phyloP scores from a whole-genome alignment of 495 filamentous ascomycete genomes.

The Penicillium turbatum region DNA sequence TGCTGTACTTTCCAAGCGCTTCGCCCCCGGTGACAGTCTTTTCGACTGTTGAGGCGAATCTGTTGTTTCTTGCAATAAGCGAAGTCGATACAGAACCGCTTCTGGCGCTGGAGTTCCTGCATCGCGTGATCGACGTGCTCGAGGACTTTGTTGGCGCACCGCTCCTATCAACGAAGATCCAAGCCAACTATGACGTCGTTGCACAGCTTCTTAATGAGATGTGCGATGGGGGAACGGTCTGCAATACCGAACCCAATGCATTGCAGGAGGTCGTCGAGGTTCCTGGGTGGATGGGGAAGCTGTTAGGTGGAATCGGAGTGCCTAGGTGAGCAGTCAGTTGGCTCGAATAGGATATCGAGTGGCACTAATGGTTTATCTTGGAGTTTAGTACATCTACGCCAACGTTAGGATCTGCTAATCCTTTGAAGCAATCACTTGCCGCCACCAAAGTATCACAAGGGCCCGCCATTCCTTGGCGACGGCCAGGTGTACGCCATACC shows the following conservation, averaged over 20 bases:
- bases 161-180: constrained; percentile 77
- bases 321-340: constrained; percentile 52
- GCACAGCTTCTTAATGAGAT: constrained; percentile 92
- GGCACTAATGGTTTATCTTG: not conserved
- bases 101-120: constrained; percentile 93
- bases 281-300: constrained; percentile 80
- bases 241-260: constrained; percentile 89
- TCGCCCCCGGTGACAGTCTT: constrained; percentile 87
- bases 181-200: constrained; percentile 87
- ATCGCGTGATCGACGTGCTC: constrained; percentile 85
- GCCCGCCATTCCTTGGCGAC: constrained; percentile 76
- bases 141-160: constrained; percentile 96
- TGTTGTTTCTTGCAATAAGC: constrained; percentile 79
- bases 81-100: constrained; percentile 86
- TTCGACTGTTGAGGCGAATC: constrained; percentile 77
- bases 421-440: constrained; percentile 45
- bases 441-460: constrained; percentile 39
- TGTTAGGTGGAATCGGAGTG: constrained; percentile 82
- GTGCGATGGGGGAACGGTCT: constrained; percentile 89
- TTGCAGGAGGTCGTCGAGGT: constrained; percentile 88
- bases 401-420: constrained; percentile 37
- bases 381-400: constrained; percentile 38
- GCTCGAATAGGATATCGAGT: not conserved
- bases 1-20: constrained; percentile 77
- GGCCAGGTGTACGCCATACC: constrained; percentile 89